A percentile compares a stretch with the other conserved stretches of the same genome.
phyloP scores from a whole-genome alignment of 306 rosid genomes.

The Cucurbita maxima region DNA sequence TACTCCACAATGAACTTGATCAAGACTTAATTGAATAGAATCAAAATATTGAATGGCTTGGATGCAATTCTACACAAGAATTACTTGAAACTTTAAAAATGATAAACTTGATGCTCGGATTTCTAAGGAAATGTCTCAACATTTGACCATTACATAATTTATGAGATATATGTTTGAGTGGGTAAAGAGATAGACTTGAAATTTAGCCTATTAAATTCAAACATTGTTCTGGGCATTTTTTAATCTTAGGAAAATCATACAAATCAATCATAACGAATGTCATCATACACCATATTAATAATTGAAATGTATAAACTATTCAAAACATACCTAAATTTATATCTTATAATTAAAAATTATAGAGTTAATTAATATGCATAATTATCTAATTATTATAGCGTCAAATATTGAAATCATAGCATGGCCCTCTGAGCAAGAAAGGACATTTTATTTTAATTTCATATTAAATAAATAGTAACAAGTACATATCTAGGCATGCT shows the following conservation, averaged over 20 bases:
- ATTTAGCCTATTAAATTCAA: too few species aligned
- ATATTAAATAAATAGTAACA: neutral
- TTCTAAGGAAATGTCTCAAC: too few species aligned
- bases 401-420: neutral
- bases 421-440: neutral
- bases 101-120: too few species aligned
- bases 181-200: too few species aligned
- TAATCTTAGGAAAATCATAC: neutral
- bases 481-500: neutral
- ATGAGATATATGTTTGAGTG: too few species aligned
- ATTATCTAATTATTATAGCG: neutral
- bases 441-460: neutral
- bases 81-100: too few species aligned
- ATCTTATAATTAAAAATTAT: neutral
- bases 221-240: too few species aligned
- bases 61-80: too few species aligned
- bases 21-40: too few species aligned
- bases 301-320: neutral
- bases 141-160: too few species aligned
- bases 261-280: neutral
- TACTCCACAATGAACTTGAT: too few species aligned
- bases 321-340: neutral
- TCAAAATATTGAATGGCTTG: too few species aligned
- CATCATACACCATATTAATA: neutral
- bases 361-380: neutral